These are phyloP conservation scores for Lojkania enalia DNA, from an alignment of 2,329 filamentous ascomycete genomes.

Conservation along the genomic window DNA sequence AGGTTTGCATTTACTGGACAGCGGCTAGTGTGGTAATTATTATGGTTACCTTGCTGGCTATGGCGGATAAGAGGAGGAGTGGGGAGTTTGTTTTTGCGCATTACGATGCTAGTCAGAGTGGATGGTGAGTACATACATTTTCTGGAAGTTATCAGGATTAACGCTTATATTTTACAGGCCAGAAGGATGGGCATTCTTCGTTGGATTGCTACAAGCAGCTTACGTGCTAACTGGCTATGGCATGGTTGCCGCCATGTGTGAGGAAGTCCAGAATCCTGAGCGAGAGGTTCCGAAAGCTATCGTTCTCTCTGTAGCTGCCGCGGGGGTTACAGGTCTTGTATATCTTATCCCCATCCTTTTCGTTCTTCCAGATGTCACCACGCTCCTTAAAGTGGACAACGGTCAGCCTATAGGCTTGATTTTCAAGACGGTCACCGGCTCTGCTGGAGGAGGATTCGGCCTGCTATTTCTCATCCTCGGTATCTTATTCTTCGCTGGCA, in stretches of 20 bases:
- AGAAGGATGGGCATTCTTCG: constrained; percentile 71
- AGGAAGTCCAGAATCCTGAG: constrained; percentile 70
- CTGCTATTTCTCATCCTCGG: constrained; percentile 75
- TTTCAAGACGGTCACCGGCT: constrained; percentile 76
- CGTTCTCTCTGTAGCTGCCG: constrained; percentile 68
- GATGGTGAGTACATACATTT: constrained; percentile 54
- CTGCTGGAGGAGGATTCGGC: constrained; percentile 72
- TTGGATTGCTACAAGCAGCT: constrained; percentile 67
- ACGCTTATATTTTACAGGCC: constrained; percentile 48
- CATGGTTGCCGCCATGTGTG: constrained; percentile 73
- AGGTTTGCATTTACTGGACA: constrained; percentile 75
- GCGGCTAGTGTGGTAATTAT: constrained; percentile 68
- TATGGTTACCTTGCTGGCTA: constrained; percentile 64
- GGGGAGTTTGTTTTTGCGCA: constrained; percentile 69
- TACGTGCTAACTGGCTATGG: constrained; percentile 68
- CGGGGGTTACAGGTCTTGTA: constrained; percentile 65
- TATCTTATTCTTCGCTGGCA: constrained; percentile 76
- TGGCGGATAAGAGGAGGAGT: constrained; percentile 61
- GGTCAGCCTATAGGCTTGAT: constrained; percentile 76
- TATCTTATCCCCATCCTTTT: constrained; percentile 77
- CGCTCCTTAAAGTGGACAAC: constrained; percentile 67
- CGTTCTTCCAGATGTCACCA: constrained; percentile 68
- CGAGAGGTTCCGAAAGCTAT: constrained; percentile 73
- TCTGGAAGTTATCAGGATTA: neutral
- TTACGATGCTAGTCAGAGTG: constrained; percentile 67